Conservation (phyloP, 2,329 filamentous ascomycete species). For the Ceratocystis cubensis region DNA sequence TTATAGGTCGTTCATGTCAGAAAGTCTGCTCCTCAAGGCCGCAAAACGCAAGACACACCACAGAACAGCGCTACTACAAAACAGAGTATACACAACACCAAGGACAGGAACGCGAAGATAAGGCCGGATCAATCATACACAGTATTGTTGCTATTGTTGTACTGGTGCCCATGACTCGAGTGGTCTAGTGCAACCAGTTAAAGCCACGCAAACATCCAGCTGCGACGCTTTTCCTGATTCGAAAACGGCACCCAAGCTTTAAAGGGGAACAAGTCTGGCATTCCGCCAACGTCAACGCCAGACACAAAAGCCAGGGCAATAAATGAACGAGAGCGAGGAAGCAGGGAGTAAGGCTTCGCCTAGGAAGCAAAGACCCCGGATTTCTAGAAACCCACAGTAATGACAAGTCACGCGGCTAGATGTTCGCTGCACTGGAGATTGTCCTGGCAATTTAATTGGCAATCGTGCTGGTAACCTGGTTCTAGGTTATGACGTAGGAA, state of each 20-base stretch:
- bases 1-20: not conserved
- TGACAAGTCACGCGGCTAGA: too few relatives aligned
- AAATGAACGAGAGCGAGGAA: not conserved
- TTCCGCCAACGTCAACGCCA: not conserved
- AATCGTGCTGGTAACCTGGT: too few relatives aligned
- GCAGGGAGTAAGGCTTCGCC: not conserved
- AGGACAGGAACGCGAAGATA: not conserved
- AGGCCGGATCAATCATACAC: not conserved
- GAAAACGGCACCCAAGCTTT: not conserved
- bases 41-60: too few relatives aligned
- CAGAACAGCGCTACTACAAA: too few relatives aligned
- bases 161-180: not conserved
- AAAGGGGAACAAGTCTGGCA: not conserved
- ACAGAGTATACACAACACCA: too few relatives aligned
- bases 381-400: too few relatives aligned
- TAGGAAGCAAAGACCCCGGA: not conserved
- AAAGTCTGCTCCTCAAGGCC: not conserved
- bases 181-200: not conserved
- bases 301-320: not conserved
- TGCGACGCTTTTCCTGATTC: not conserved
- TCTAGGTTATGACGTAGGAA: too few relatives aligned
- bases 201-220: not conserved
- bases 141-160: not conserved
- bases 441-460: too few relatives aligned
- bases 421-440: too few relatives aligned